Conservation (phyloP, 306 rosid genomes). For the Medicago ruthenica region DNA sequence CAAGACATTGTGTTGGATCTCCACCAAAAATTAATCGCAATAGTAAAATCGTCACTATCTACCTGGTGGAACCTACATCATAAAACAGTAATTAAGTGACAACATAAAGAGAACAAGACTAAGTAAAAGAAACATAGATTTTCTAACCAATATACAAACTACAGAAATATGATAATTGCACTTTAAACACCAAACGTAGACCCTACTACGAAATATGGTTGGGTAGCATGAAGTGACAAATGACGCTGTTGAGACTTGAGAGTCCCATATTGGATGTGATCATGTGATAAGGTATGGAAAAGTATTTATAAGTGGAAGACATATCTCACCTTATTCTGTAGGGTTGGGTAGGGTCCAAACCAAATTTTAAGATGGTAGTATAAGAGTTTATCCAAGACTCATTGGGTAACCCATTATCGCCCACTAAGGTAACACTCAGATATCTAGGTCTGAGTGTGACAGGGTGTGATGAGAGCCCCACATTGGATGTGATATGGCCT, state of each 20-base stretch:
- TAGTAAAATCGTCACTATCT: slow-evolving; percentile 87
- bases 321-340: background rate
- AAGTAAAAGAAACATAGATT: slow-evolving; percentile 15
- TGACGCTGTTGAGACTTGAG: slow-evolving; percentile 2
- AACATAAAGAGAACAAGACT: slow-evolving; percentile 12
- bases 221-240: background rate
- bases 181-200: slow-evolving; percentile 32
- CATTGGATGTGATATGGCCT: background rate
- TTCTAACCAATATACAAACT: background rate
- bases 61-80: slow-evolving; percentile 87
- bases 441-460: background rate
- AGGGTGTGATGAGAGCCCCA: background rate
- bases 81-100: slow-evolving; percentile 21
- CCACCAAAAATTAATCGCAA: slow-evolving; percentile 98
- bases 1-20: slow-evolving; percentile 65
- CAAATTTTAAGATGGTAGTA: slow-evolving; percentile 2
- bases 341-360: background rate
- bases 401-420: background rate
- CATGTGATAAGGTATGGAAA: background rate
- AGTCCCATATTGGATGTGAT: background rate
- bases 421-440: background rate
- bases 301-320: background rate
- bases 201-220: slow-evolving; percentile 17
- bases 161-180: slow-evolving; percentile 9
- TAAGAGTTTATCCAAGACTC: background rate